Base-by-base conservation (phyloP, 2,329 filamentous ascomycete species). In the Aspergillus sp. region DNA sequence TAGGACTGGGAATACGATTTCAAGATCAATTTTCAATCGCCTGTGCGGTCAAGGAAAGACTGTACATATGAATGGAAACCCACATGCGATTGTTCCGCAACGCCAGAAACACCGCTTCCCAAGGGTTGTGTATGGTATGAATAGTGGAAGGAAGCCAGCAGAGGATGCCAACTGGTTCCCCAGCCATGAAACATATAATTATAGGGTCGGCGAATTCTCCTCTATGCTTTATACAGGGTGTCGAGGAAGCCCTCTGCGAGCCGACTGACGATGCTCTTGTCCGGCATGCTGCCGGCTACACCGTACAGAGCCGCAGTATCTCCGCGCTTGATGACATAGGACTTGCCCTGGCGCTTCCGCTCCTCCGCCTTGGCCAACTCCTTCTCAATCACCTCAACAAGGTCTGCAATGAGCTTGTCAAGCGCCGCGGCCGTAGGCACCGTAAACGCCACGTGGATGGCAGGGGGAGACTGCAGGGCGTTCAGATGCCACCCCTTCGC, bases 401-500 rank as follows among this genome's bases (percentile, higher is more conserved):
- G 73, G 70, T 99, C 94, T 7, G 76, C 74, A 47, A 94, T 81
- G 50, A 99, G 79, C 66, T 83, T 82, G 66, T 97, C 91, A 69
- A 89, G 89, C 2, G 88, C 90, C 63, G 87, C 87, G 19, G 86
- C 85, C 45, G 95, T 89, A 14, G 93, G 93, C 62, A 96, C 72
- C 1, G 94, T 99, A 36, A 97, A 91, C 11, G 94, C 94, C 36
- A 97, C 85, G 71, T 99, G 94, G 50, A 99, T 91, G 17, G 91
- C 94, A 0, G 94, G 87, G 2, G 94, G 94, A 64, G 85, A 87
- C 75, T 99, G 94, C 58, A 99, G 81, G 2, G 92, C 90, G 67
- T 97, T 99, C 54, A 99, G 80, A 75, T 99, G 94, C 94, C 94
- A 99, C 3, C 94, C 93, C 66, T 87, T 88, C 0, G 76, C 77